phyloP scores from a whole-genome alignment of 2,329 filamentous ascomycete genomes.

The Colletotrichum noveboracense region DNA sequence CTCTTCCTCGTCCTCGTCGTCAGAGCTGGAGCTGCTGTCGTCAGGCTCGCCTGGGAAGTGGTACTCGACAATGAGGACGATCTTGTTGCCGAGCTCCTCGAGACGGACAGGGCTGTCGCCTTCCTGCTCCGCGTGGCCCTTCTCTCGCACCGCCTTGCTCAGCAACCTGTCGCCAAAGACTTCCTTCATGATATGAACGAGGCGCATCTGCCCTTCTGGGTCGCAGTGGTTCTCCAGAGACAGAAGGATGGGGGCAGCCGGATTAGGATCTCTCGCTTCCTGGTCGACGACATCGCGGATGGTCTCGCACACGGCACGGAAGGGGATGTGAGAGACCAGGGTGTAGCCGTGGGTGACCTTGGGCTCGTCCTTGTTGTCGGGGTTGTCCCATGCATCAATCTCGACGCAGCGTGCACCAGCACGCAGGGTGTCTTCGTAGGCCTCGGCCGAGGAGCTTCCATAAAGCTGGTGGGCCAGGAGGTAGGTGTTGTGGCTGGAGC shows the following conservation, averaged over 20 bases:
- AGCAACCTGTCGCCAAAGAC: slow-evolving; percentile 66
- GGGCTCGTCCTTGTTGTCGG: slow-evolving; percentile 64
- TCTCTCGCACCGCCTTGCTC: slow-evolving; percentile 59
- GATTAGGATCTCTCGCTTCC: slow-evolving; percentile 51
- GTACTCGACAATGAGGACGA: slow-evolving; percentile 72
- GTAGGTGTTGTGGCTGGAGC: slow-evolving; percentile 77
- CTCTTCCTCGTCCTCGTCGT: slow-evolving; percentile 49
- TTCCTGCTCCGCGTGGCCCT: slow-evolving; percentile 60
- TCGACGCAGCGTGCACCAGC: slow-evolving; percentile 74
- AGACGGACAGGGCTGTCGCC: slow-evolving; percentile 62
- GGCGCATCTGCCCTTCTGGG: slow-evolving; percentile 61
- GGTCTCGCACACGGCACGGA: slow-evolving; percentile 69
- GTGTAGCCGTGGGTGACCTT: slow-evolving; percentile 76
- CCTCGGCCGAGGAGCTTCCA: slow-evolving; percentile 64
- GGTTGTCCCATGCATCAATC: slow-evolving; percentile 75
- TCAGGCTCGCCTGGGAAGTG: slow-evolving; percentile 60
- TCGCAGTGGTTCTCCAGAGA: slow-evolving; percentile 73
- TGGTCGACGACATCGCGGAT: slow-evolving; percentile 67
- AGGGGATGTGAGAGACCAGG: slow-evolving; percentile 68
- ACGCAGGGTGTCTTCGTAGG: slow-evolving; percentile 66
- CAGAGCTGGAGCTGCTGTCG: slow-evolving; percentile 37
- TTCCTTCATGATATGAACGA: slow-evolving; percentile 70
- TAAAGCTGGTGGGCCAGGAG: slow-evolving; percentile 73
- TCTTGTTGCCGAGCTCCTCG: slow-evolving; percentile 64
- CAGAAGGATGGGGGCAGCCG: slow-evolving; percentile 64